phyloP scores from a whole-genome alignment of 495 filamentous ascomycete species.

The Aspergillus sparsus region DNA sequence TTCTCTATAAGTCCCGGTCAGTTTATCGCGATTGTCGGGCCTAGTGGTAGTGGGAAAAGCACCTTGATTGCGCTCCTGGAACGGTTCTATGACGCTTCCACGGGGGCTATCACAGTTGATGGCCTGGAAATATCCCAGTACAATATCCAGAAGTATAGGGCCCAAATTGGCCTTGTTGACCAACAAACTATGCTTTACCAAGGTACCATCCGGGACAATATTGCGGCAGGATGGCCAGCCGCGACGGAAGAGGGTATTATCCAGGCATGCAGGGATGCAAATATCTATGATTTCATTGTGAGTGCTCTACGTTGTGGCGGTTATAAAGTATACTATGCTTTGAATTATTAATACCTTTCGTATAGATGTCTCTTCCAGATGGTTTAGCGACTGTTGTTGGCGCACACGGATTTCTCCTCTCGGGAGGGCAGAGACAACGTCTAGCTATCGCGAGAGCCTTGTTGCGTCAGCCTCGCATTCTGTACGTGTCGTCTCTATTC shows the following conservation, averaged over 20 bases:
- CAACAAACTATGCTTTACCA: slow-evolving; percentile 64
- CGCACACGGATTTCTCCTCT: slow-evolving; percentile 43
- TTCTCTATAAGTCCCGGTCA: slow-evolving; percentile 56
- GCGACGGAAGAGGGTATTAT: slow-evolving; percentile 30
- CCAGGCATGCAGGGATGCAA: slow-evolving; percentile 20
- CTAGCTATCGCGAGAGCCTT: slow-evolving; percentile 62
- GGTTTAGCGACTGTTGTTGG: slow-evolving; percentile 53
- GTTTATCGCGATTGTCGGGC: slow-evolving; percentile 64
- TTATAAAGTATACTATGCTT: too few species aligned
- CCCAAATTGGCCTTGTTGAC: slow-evolving; percentile 60
- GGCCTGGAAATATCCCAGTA: slow-evolving; percentile 49
- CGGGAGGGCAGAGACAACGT: slow-evolving; percentile 66
- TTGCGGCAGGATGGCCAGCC: slow-evolving; percentile 62
- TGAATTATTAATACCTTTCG: too few species aligned
- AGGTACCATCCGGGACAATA: slow-evolving; percentile 67
- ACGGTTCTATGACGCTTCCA: slow-evolving; percentile 48
- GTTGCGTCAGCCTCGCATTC: slow-evolving; percentile 50
- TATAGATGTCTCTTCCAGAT: slow-evolving; percentile 34
- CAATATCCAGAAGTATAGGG: slow-evolving; percentile 57
- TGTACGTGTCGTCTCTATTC: neutral
- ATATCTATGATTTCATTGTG: slow-evolving; percentile 36
- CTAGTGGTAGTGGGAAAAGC: slow-evolving; percentile 70
- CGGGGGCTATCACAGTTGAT: slow-evolving; percentile 49
- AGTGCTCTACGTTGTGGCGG: slow-evolving; percentile 44
- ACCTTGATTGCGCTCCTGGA: slow-evolving; percentile 58